phyloP scores from a whole-genome alignment of 1,139 yeast genomes.

The Casaregolazyma suthepensis region DNA sequence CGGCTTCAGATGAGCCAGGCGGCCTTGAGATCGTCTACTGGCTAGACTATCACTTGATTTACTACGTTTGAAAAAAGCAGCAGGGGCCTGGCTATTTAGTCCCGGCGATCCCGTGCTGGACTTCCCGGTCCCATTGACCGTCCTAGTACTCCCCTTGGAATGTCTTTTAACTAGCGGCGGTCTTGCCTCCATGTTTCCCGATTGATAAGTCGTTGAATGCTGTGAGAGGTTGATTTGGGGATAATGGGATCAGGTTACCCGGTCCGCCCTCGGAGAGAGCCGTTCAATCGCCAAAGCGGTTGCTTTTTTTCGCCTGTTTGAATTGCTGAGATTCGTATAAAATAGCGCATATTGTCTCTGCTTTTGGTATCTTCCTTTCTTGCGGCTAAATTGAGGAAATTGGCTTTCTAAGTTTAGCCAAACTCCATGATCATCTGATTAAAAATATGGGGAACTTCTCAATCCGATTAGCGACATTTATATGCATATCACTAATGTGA shows the following conservation, averaged over 20 bases:
- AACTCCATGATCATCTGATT: neutral
- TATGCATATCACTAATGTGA: neutral
- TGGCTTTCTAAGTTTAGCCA: neutral
- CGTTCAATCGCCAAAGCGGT: too few relatives aligned
- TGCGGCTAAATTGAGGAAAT: neutral
- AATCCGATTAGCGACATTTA: neutral
- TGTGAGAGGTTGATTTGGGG: neutral
- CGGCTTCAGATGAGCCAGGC: constrained; percentile 14
- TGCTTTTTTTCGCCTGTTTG: neutral
- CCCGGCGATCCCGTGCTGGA: constrained; percentile 1
- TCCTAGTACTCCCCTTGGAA: constrained; percentile 1
- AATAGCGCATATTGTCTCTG: neutral
- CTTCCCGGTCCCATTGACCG: neutral
- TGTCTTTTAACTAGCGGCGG: neutral
- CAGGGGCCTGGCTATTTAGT: neutral
- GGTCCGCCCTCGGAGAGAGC: neutral
- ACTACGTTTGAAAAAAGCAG: constrained; percentile 9
- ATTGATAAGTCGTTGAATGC: neutral
- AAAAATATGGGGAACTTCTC: neutral
- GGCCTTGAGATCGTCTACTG: constrained; percentile 8
- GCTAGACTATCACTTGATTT: constrained; percentile 10
- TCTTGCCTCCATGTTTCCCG: neutral
- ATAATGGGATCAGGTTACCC: neutral
- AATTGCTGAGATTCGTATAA: neutral
- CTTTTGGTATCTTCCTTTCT: neutral